These are phyloP conservation scores for Chrysochromulina tobinii DNA, from an alignment of 78 protist genomes.

Conservation along the genomic window DNA sequence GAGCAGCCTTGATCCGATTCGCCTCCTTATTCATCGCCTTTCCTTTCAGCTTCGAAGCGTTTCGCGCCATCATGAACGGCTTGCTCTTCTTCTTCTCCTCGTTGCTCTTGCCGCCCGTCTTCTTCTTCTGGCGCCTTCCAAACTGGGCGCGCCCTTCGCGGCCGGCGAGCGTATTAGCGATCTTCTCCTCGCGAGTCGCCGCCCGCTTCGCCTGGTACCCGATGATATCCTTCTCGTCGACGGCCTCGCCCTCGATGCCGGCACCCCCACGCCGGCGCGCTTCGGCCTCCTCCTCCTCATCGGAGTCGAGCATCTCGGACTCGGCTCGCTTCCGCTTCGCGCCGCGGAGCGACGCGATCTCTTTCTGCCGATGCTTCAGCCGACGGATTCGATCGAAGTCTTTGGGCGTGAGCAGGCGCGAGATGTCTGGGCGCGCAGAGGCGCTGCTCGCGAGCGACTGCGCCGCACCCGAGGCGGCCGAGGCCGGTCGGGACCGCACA, in stretches of 20 bases:
- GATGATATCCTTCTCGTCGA: not conserved
- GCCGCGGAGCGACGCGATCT: too few relatives aligned
- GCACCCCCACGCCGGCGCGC: not conserved
- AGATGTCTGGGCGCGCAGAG: not conserved
- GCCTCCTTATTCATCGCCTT: not conserved
- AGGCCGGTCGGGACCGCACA: not conserved
- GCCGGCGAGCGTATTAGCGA: not conserved
- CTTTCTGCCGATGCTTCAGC: not conserved
- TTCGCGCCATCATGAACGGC: not conserved
- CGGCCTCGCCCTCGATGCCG: not conserved
- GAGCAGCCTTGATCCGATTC: not conserved
- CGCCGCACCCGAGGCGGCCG: not conserved
- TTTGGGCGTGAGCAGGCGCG: not conserved
- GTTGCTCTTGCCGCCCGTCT: not conserved
- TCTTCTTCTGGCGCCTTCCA: not conserved
- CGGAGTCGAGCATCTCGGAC: not conserved
- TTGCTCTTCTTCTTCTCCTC: not conserved
- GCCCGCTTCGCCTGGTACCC: not conserved
- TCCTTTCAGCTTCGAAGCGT: not conserved
- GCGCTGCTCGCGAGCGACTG: too few relatives aligned
- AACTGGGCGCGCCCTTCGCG: not conserved
- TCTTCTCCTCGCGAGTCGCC: slow-evolving; percentile 10
- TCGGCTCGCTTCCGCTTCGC: too few relatives aligned
- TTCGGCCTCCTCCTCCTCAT: not conserved
- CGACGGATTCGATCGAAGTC: slow-evolving; percentile 9